Conservation (phyloP, 1,284 basidiomycete genomes). For the Rhodotorula sp. region DNA sequence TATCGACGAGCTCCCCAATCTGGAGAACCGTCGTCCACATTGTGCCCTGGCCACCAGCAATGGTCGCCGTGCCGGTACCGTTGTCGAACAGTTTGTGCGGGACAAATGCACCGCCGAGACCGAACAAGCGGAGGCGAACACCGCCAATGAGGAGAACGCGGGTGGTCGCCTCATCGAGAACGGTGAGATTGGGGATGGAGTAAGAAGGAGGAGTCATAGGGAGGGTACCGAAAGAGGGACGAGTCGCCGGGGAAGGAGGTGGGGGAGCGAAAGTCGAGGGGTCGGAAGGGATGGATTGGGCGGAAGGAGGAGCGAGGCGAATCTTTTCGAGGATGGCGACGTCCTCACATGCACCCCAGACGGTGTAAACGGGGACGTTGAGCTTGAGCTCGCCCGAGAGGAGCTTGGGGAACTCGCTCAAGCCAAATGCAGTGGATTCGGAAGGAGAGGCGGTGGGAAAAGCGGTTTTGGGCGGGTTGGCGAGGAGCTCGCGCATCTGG, state of each 20-base stretch:
- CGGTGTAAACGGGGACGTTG: conserved; percentile 88
- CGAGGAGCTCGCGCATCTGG: conserved; percentile 42
- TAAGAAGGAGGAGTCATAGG: conserved; percentile 32
- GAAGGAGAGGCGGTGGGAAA: conserved; percentile 46
- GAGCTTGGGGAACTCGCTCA: conserved; percentile 92
- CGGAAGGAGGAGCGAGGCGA: conserved; percentile 40
- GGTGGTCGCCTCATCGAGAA: conserved; percentile 92
- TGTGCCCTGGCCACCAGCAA: conserved; percentile 94
- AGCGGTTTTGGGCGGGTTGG: conserved; percentile 50
- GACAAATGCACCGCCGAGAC: conserved; percentile 91
- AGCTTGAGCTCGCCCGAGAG: conserved; percentile 78
- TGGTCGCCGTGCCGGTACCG: conserved; percentile 88
- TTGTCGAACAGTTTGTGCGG: conserved; percentile 98
- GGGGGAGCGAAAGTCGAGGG: conserved; percentile 9
- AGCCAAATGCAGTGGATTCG: conserved; percentile 54
- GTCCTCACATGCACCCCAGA: conserved; percentile 98
- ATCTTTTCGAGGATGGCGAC: conserved; percentile 66
- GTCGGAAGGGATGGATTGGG: conserved; percentile 34
- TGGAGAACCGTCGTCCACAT: conserved; percentile 99
- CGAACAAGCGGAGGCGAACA: conserved; percentile 86
- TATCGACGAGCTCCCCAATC: conserved; percentile 96
- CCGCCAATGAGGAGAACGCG: conserved; percentile 87
- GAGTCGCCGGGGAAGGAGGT: conserved; percentile 6
- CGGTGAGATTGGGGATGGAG: conserved; percentile 68
- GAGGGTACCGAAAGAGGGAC: conserved; percentile 1